Conservation (phyloP, 192 early-diverging fungal species). For the Phlyctochytrium arcticum region DNA sequence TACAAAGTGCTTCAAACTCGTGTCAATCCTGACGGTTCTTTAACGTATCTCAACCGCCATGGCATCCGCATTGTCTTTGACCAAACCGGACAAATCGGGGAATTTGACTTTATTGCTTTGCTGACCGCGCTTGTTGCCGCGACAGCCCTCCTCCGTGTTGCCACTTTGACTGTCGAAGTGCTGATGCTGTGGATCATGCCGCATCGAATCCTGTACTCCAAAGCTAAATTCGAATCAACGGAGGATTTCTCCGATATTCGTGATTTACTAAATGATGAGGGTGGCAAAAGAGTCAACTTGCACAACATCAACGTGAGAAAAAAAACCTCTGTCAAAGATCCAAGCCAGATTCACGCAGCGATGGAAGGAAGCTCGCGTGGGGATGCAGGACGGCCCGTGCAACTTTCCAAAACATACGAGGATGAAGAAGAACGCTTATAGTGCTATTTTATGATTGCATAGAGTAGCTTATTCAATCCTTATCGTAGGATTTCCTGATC, state of each 20-base stretch:
- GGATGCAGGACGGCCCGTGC: no score
- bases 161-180: conserved; percentile 31
- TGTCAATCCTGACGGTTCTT: conserved; percentile 28
- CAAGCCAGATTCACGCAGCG: no score
- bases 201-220: conserved; percentile 12
- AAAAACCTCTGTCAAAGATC: no score
- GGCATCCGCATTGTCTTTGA: conserved; percentile 31
- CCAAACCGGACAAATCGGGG: conserved; percentile 31
- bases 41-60: conserved; percentile 28
- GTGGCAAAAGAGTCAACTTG: no score
- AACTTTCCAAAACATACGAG: no score
- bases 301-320: no score
- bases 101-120: conserved; percentile 26
- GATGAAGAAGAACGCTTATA: no score
- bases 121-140: conserved; percentile 32
- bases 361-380: no score
- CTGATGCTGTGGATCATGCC: conserved; percentile 32
- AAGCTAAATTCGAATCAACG: conserved; percentile 24
- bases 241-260: conserved; percentile 19
- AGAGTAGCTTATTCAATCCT: no score
- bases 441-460: no score
- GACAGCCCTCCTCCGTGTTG: conserved; percentile 27
- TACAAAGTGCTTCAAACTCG: conserved; percentile 18
- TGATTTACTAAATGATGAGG: not conserved
- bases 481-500: no score